These are phyloP conservation scores for Fusarium lyarnte DNA, from an alignment of 2,329 filamentous ascomycete species.

Conservation along the genomic window DNA sequence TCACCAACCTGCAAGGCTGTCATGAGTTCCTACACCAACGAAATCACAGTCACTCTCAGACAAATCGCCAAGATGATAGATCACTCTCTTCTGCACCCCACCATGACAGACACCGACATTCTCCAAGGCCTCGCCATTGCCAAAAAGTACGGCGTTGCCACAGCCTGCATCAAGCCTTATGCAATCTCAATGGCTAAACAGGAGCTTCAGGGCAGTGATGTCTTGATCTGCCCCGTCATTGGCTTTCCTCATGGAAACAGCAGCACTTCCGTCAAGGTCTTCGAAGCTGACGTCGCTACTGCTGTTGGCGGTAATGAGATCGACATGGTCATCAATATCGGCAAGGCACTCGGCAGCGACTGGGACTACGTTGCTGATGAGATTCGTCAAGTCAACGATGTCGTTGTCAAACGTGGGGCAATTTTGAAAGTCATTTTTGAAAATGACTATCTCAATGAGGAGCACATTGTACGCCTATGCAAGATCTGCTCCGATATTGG, in stretches of 20 bases:
- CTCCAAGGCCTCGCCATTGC: slow-evolving; percentile 58
- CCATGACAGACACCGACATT: slow-evolving; percentile 66
- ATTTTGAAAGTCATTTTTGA: slow-evolving; percentile 71
- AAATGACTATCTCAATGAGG: slow-evolving; percentile 63
- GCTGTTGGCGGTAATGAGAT: slow-evolving; percentile 62
- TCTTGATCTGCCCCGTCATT: slow-evolving; percentile 66
- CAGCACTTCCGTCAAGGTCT: slow-evolving; percentile 62
- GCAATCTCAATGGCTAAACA: slow-evolving; percentile 58
- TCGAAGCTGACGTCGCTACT: slow-evolving; percentile 60
- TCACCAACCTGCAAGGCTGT: accelerated
- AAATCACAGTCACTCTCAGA: slow-evolving; percentile 53
- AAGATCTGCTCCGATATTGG: slow-evolving; percentile 60
- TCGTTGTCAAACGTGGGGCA: slow-evolving; percentile 54
- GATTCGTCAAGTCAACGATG: slow-evolving; percentile 60
- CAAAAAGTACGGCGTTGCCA: slow-evolving; percentile 59
- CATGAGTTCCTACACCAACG: neutral
- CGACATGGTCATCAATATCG: slow-evolving; percentile 70
- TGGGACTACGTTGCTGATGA: slow-evolving; percentile 66
- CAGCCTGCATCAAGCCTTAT: slow-evolving; percentile 69
- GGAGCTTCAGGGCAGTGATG: slow-evolving; percentile 58
- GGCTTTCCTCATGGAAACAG: slow-evolving; percentile 70
- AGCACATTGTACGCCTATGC: slow-evolving; percentile 63
- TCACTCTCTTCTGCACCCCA: slow-evolving; percentile 69
- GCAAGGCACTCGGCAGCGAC: slow-evolving; percentile 64
- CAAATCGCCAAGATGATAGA: slow-evolving; percentile 66